Evolutionary conservation across 306 rosid species (phyloP).

Genomic region (Cucumis hystrix): DNA sequence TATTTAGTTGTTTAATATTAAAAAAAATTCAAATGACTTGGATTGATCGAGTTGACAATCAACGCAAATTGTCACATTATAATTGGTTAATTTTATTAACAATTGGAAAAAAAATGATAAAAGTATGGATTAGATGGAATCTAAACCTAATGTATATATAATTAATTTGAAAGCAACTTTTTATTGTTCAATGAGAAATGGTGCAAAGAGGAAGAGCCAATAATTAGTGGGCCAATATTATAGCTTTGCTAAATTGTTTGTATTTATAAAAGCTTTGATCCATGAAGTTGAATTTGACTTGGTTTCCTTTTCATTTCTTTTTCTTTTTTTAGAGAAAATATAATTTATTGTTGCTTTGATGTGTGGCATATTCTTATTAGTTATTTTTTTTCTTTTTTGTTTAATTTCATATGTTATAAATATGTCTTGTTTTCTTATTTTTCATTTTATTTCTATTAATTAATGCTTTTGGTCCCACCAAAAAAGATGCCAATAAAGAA

Average conservation of each 20-base stretch:
- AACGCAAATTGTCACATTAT: too few species aligned
- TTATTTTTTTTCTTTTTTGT: too few species aligned
- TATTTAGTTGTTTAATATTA: not conserved
- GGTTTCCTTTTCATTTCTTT: not conserved
- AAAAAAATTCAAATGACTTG: not conserved
- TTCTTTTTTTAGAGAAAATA: not conserved
- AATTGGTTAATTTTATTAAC: not conserved
- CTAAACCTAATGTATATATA: not conserved
- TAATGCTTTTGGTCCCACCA: not conserved
- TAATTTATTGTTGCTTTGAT: not conserved
- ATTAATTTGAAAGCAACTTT: not conserved
- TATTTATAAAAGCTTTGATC: not conserved
- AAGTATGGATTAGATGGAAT: not conserved
- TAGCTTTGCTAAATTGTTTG: not conserved
- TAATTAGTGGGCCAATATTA: conserved; percentile 1
- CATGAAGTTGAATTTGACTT: not conserved
- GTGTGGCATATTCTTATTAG: not conserved
- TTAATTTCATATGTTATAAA: not conserved
- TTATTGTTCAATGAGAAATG: not conserved
- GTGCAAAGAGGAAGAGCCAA: not conserved
- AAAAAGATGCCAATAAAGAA: too few species aligned
- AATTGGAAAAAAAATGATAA: not conserved
- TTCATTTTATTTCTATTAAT: not conserved
- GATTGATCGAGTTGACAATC: not conserved
- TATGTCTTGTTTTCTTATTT: not conserved